These are phyloP conservation scores for Allium fistulosum DNA, from an alignment of 106 monocot genomes.

Conservation along the genomic window DNA sequence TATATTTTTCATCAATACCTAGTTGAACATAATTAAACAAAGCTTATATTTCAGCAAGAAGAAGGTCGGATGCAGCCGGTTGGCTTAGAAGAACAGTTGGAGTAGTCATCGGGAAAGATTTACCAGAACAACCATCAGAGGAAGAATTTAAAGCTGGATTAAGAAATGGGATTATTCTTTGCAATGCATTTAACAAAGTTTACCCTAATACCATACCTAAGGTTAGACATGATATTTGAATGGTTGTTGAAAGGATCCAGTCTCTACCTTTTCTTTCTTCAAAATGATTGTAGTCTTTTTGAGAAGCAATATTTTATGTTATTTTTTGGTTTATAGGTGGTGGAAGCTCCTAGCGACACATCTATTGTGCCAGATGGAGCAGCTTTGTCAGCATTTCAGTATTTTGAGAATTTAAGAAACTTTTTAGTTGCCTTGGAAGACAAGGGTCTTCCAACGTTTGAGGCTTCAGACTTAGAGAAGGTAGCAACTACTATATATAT, in stretches of 20 bases:
- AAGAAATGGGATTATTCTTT: conserved; percentile 80
- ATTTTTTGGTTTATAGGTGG: conserved; percentile 4
- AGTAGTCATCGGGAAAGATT: conserved; percentile 46
- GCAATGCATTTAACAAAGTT: conserved; percentile 86
- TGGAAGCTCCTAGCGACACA: conserved; percentile 10
- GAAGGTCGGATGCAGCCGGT: conserved; percentile 69
- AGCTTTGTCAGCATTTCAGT: conserved; percentile 39
- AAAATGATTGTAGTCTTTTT: no score
- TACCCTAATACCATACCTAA: conserved; percentile 76
- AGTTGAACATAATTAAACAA: not conserved
- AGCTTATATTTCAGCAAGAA: conserved; percentile 32
- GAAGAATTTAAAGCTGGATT: conserved; percentile 75
- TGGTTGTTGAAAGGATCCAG: not conserved
- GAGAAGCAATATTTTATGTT: not conserved
- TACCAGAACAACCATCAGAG: conserved; percentile 77
- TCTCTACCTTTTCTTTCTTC: not conserved
- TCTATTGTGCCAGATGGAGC: conserved; percentile 19
- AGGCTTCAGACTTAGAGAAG: conserved; percentile 34
- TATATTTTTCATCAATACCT: not conserved
- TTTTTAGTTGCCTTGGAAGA: conserved; percentile 31
- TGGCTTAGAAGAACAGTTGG: conserved; percentile 76
- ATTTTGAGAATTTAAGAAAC: conserved; percentile 50
- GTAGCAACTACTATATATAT: not conserved
- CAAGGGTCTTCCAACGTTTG: conserved; percentile 30
- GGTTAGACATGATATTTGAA: conserved; percentile 19